These are phyloP conservation scores for Rosa rugosa DNA, from an alignment of 306 rosid genomes.

Conservation along the genomic window DNA sequence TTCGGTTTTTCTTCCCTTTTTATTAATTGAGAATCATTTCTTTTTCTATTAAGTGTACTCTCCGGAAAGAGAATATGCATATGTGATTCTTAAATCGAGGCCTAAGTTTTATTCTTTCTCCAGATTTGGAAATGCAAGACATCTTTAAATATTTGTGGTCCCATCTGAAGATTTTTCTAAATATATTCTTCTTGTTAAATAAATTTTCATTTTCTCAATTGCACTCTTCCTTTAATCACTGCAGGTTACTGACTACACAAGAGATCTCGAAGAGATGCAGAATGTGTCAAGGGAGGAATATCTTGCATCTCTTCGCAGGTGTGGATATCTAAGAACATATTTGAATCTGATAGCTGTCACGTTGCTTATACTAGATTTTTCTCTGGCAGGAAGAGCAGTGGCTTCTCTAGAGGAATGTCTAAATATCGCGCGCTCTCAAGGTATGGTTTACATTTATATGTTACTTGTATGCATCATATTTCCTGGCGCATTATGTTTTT, in stretches of 20 bases:
- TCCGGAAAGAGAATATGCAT: background rate
- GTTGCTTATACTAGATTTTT: conserved; percentile 38
- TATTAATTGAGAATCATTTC: background rate
- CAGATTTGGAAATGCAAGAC: conserved; percentile 5
- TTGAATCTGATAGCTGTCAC: conserved; percentile 9
- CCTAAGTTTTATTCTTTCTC: conserved; percentile 17
- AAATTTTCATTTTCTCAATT: background rate
- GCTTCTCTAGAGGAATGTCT: conserved; percentile 93
- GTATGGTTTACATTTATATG: conserved; percentile 40
- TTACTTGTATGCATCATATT: conserved; percentile 8
- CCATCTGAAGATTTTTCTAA: background rate
- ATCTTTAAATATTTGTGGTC: background rate
- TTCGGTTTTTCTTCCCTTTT: background rate
- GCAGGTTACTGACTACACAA: conserved; percentile 93
- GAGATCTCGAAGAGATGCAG: conserved; percentile 99
- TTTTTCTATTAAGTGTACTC: background rate
- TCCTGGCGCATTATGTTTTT: background rate
- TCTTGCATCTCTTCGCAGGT: conserved; percentile 96
- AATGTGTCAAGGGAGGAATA: conserved; percentile 91
- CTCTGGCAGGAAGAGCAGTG: conserved; percentile 94
- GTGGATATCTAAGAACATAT: conserved; percentile 24
- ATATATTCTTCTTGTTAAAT: background rate
- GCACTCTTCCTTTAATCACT: conserved; percentile 18
- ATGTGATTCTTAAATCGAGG: background rate
- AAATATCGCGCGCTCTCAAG: conserved; percentile 94